Evolutionary conservation across 768 basidiomycete genomes (phyloP), one percentile per base, ranked within the genome.

Genomic region (Psilocybe cubensis): DNA sequence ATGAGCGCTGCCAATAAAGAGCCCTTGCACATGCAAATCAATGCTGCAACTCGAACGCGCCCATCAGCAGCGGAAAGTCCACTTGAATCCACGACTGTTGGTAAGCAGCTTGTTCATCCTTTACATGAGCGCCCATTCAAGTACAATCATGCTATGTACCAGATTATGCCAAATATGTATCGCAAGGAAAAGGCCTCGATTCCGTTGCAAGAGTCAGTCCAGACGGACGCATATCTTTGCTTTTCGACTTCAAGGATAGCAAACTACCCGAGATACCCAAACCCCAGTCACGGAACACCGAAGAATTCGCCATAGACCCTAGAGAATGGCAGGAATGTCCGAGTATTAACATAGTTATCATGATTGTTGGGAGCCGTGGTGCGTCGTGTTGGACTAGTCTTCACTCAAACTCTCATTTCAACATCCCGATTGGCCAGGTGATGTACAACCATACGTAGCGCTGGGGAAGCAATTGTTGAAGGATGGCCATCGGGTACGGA

Each of bases 321-420:
- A 60, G 54, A 23, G 63, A 69, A 29, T 77, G 75, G 74, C 67
- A 60, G 23, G 62, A 70, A 25, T 74, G 70, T 48, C 81, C 81
- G 9, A 56, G 56, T 9, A 67, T 88, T 68, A 84, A 76, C 60
- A 83, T 88, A 33, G 81, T 87, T 33, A 82, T 88, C 43, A 84
- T 86, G 81, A 84, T 88, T 44, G 85, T 87, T 20, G 87, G 87
- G 7, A 85, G 83, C 60, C 73, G 87, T 63, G 86, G 86, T 81
- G 62, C 23, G 77, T 66, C 9, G 10, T 29, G 25, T 44, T 6
- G n/a, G 14, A 21, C 25, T n/a, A n/a, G 17, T 41, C 2, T 21
- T 18, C 50, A 38, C 38, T 21, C 5, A 17, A 43, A 40, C 20
- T 11, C 35, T 18, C 42, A 33, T 54, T 21, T 45, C 54, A 31